phyloP scores from a whole-genome alignment of 2,329 filamentous ascomycete species.

The Fusarium sp. region DNA sequence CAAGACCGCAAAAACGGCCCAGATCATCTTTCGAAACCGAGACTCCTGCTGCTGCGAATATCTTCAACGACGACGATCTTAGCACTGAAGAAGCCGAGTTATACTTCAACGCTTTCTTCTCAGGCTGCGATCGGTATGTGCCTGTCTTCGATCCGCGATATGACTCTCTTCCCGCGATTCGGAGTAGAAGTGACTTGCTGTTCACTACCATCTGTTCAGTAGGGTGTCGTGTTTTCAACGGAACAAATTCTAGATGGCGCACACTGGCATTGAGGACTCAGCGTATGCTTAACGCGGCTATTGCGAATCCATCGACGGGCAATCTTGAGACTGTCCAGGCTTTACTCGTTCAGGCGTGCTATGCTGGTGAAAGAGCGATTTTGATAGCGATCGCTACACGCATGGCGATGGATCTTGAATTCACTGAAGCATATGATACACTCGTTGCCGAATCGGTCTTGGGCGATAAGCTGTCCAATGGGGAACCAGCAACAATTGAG shows the following conservation, averaged over 20 bases:
- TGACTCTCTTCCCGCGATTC: neutral
- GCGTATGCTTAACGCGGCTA: conserved; percentile 23
- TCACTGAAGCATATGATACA: conserved; percentile 17
- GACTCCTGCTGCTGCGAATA: neutral
- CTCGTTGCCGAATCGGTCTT: conserved; percentile 2
- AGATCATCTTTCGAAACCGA: conserved; percentile 11
- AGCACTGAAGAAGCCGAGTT: neutral
- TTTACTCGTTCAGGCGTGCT: conserved; percentile 13
- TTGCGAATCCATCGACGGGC: conserved; percentile 5
- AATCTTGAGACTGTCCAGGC: conserved; percentile 21
- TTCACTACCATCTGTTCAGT: conserved; percentile 23
- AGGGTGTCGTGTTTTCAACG: conserved; percentile 16
- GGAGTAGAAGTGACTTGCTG: neutral
- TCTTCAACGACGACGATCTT: neutral
- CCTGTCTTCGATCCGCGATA: conserved; percentile 3
- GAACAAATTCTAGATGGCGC: conserved; percentile 4
- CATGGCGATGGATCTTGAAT: conserved; percentile 20
- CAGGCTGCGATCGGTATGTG: conserved; percentile 17
- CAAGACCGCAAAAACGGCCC: neutral
- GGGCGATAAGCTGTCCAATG: neutral
- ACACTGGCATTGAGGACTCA: conserved; percentile 2
- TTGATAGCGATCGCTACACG: conserved; percentile 13
- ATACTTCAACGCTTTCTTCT: conserved; percentile 23
- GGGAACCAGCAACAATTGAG: fast-evolving
- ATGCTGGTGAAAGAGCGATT: conserved; percentile 17